Conservation (phyloP, 2,329 filamentous ascomycete genomes). For the Rosellinia necatrix region DNA sequence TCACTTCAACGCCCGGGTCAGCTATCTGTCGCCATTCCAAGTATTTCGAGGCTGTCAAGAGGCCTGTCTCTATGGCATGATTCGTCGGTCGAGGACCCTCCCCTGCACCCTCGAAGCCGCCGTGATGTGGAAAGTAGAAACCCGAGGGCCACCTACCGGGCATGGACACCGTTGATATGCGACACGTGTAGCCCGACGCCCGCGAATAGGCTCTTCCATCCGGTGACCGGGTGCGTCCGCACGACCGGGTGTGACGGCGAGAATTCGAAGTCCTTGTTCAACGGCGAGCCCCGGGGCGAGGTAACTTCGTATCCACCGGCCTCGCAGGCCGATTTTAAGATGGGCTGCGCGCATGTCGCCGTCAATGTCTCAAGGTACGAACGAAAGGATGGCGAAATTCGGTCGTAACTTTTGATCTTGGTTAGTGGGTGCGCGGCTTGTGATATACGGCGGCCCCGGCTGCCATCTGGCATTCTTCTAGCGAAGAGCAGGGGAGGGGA, state of each 20-base stretch:
- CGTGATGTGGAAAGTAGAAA: too few species aligned
- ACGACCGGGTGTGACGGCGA: conserved; percentile 59
- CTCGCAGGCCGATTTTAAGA: conserved; percentile 44
- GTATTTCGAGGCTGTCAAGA: too few species aligned
- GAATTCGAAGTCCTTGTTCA: conserved; percentile 56
- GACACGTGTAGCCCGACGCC: conserved; percentile 41
- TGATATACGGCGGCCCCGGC: background rate
- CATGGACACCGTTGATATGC: conserved; percentile 44
- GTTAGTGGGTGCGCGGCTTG: background rate
- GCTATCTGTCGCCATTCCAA: too few species aligned
- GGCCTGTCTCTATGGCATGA: too few species aligned
- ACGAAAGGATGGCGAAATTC: conserved; percentile 52
- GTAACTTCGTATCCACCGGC: conserved; percentile 47
- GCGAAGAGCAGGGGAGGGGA: background rate
- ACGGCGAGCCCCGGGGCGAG: conserved; percentile 52
- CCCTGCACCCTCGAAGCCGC: too few species aligned
- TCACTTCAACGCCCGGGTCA: too few species aligned
- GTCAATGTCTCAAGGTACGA: conserved; percentile 53
- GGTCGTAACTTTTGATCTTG: conserved; percentile 47
- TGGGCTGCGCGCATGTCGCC: conserved; percentile 47
- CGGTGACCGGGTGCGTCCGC: conserved; percentile 65
- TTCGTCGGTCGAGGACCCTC: too few species aligned
- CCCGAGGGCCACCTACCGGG: too few species aligned
- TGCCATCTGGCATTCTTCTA: background rate
- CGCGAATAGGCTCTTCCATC: conserved; percentile 55